Percentiles rank a stretch among this genome's conserved stretches.
phyloP scores from a whole-genome alignment of 106 monocot genomes.

The Apostasia shenzhenica region DNA sequence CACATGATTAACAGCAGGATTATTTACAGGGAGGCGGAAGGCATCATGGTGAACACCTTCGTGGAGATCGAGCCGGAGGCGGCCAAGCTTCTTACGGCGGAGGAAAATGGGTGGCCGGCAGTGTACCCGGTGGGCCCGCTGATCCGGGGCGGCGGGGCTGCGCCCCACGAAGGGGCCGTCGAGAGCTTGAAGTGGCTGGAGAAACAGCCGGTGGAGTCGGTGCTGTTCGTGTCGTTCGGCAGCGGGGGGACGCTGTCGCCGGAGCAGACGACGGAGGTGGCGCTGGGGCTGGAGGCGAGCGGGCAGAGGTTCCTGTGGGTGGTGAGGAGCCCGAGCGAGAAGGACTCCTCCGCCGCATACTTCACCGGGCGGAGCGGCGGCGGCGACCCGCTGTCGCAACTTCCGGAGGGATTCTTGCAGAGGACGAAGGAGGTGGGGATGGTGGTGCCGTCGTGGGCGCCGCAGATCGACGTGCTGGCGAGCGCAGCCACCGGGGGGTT shows the following conservation, averaged over 20 bases:
- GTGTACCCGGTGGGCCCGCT: conserved; percentile 7
- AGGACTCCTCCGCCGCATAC: not conserved
- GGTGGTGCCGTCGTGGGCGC: conserved; percentile 44
- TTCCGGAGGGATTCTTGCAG: conserved; percentile 22
- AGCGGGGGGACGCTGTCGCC: conserved; percentile 21
- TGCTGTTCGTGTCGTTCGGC: conserved; percentile 26
- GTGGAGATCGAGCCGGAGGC: conserved; percentile 23
- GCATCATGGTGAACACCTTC: conserved; percentile 43
- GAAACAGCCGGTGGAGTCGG: conserved; percentile 13
- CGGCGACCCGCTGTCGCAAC: not conserved
- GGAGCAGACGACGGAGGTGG: conserved; percentile 17
- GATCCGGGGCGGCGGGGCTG: not conserved
- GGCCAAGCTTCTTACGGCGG: not conserved
- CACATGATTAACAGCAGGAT: too few species aligned
- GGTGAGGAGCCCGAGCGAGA: conserved; percentile 5
- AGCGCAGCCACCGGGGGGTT: conserved; percentile 40
- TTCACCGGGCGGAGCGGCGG: not conserved
- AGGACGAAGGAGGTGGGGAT: conserved; percentile 17
- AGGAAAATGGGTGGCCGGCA: not conserved
- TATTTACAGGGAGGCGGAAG: conserved; percentile 12
- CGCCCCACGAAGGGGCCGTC: not conserved
- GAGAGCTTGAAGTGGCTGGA: conserved; percentile 25
- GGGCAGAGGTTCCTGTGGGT: conserved; percentile 30
- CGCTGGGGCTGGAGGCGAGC: conserved; percentile 25
- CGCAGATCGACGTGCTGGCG: conserved; percentile 36